Percentiles rank a stretch among this genome's conserved stretches.
These are phyloP conservation scores for Lecanicillium sp. DNA, from an alignment of 2,329 filamentous ascomycete species.

Conservation along the genomic window DNA sequence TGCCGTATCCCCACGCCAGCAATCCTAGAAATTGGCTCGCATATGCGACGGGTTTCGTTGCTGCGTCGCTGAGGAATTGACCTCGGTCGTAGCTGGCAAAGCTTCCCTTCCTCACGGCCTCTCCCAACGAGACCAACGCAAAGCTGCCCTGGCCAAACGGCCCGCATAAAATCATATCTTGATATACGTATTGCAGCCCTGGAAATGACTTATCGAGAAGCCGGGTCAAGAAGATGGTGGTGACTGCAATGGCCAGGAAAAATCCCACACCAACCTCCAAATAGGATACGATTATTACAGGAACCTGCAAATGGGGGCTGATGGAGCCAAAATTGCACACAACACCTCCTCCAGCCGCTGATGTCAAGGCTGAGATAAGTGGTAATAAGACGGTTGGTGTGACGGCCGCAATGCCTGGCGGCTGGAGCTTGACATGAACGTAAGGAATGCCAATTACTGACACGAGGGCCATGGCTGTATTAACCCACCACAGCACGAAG, in stretches of 20 bases:
- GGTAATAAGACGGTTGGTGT: conserved; percentile 32
- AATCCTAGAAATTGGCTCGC: conserved; percentile 32
- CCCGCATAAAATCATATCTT: conserved; percentile 35
- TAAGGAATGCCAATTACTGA: conserved; percentile 29
- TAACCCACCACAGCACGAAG: conserved; percentile 37
- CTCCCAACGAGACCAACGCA: conserved; percentile 32
- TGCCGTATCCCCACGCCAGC: conserved; percentile 32
- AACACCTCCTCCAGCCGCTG: conserved; percentile 29
- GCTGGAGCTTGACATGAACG: conserved; percentile 29
- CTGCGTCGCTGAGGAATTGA: conserved; percentile 23
- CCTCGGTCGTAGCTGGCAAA: conserved; percentile 26
- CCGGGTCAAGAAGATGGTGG: conserved; percentile 28
- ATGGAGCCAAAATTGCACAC: conserved; percentile 27
- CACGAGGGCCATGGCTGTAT: conserved; percentile 26
- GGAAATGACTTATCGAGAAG: conserved; percentile 22
- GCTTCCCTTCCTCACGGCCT: conserved; percentile 27
- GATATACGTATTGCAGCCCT: conserved; percentile 20
- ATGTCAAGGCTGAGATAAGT: conserved; percentile 32
- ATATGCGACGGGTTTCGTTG: conserved; percentile 26
- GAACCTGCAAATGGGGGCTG: conserved; percentile 26
- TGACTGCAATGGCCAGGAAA: conserved; percentile 26
- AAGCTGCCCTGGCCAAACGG: conserved; percentile 34
- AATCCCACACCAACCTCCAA: conserved; percentile 31
- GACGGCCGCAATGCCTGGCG: conserved; percentile 27
- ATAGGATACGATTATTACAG: conserved; percentile 35